phyloP scores from a whole-genome alignment of 2,329 filamentous ascomycete species.

The Lasiodiplodia sp. region DNA sequence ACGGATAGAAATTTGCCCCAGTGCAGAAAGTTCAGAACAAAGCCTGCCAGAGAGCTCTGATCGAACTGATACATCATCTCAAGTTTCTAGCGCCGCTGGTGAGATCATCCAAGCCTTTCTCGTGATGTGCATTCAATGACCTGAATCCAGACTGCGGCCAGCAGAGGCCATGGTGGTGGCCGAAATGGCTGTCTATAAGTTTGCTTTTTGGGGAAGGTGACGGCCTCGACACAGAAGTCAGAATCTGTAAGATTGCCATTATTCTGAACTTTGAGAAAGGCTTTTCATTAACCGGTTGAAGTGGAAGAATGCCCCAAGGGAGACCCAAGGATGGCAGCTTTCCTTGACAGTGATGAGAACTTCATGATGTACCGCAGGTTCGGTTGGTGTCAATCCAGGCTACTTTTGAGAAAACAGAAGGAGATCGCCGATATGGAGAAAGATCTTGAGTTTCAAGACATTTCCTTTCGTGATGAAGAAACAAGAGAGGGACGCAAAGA shows the following conservation, averaged over 20 bases:
- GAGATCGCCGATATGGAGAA: constrained; percentile 36
- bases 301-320: constrained; percentile 38
- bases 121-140: not conserved
- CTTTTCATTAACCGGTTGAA: constrained; percentile 5
- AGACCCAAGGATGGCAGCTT: constrained; percentile 49
- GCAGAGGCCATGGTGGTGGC: not conserved
- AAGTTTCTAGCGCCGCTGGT: not conserved
- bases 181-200: not conserved
- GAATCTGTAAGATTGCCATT: not conserved
- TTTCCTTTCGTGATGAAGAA: not conserved
- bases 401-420: constrained; percentile 44
- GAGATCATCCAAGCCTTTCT: not conserved
- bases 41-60: not conserved
- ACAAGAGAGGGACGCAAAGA: not conserved
- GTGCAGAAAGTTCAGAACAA: not conserved
- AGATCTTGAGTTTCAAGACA: not conserved
- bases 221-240: not conserved
- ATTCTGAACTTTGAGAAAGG: not conserved
- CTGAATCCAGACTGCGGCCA: not conserved
- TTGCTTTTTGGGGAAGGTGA: not conserved
- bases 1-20: not conserved
- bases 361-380: constrained; percentile 54
- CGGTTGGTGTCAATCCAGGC: constrained; percentile 49
- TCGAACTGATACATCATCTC: not conserved
- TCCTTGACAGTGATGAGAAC: constrained; percentile 51